Evolutionary conservation across 495 filamentous ascomycete species (phyloP).

Genomic region (Corynascus novoguineensis): DNA sequence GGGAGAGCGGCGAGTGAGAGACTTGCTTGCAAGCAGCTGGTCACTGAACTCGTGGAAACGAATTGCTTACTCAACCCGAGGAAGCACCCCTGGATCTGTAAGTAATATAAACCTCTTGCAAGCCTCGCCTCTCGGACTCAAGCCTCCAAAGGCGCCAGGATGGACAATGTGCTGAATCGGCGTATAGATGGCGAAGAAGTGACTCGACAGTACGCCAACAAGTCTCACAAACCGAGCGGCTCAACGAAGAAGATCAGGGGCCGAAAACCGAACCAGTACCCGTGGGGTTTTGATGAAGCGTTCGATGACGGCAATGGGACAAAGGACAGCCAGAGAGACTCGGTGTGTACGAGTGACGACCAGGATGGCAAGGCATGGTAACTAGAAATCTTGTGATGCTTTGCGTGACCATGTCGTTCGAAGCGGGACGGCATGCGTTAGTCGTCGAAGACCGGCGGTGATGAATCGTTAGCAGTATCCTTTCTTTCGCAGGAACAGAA

Average conservation of each 20-base stretch:
- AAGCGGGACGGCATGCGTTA: no score
- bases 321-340: neutral
- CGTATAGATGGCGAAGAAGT: conserved; percentile 2
- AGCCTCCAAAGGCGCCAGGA: neutral
- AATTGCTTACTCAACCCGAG: conserved; percentile 11
- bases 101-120: neutral
- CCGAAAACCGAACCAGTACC: neutral
- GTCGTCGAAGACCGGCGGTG: neutral
- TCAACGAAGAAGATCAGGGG: neutral
- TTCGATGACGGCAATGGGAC: neutral
- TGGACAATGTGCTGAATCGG: neutral
- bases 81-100: conserved; percentile 21
- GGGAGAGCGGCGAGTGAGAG: conserved; percentile 11
- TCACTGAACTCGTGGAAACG: conserved; percentile 19
- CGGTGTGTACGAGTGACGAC: neutral
- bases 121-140: no score
- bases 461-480: conserved; percentile 19
- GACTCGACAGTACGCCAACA: neutral
- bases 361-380: neutral
- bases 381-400: neutral
- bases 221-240: neutral
- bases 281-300: neutral
- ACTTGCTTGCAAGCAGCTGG: conserved; percentile 13
- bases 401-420: neutral
- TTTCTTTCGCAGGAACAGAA: neutral